These are phyloP conservation scores for Athelia sp. DNA, from an alignment of 1,284 basidiomycete genomes.

Conservation along the genomic window DNA sequence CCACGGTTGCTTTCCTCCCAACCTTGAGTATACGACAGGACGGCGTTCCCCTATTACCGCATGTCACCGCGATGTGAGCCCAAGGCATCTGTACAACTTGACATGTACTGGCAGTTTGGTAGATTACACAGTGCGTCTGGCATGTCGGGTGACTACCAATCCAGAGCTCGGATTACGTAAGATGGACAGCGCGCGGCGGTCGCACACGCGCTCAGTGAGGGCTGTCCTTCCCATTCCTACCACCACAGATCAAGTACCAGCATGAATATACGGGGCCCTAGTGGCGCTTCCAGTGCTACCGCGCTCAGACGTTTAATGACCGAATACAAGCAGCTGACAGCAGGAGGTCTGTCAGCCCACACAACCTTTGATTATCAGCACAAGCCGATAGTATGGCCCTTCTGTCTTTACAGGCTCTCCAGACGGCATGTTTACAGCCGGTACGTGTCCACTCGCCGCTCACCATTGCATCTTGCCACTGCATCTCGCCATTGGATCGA, in stretches of 20 bases:
- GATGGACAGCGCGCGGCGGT: no score
- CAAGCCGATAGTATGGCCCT: background rate
- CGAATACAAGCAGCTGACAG: slow-evolving; percentile 86
- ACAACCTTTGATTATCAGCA: no score
- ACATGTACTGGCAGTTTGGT: no score
- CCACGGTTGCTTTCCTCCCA: no score
- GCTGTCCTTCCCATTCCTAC: background rate
- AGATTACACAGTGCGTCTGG: no score
- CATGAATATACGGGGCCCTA: slow-evolving; percentile 28
- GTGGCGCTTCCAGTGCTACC: slow-evolving; percentile 46
- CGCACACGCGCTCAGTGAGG: no score
- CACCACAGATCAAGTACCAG: background rate
- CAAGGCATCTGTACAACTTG: no score
- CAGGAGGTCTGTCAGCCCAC: slow-evolving; percentile 37
- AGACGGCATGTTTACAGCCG: slow-evolving; percentile 92
- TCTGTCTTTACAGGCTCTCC: slow-evolving; percentile 57
- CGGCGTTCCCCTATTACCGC: no score
- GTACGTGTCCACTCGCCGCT: slow-evolving; percentile 44
- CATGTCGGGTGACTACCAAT: no score
- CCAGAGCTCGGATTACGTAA: no score
- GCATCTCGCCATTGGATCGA: slow-evolving; percentile 11
- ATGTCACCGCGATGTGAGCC: no score
- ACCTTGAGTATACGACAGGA: no score
- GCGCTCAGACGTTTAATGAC: slow-evolving; percentile 84
- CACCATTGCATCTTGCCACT: slow-evolving; percentile 4